phyloP scores from a whole-genome alignment of 129 eudicot species.

The Silybum marianum region DNA sequence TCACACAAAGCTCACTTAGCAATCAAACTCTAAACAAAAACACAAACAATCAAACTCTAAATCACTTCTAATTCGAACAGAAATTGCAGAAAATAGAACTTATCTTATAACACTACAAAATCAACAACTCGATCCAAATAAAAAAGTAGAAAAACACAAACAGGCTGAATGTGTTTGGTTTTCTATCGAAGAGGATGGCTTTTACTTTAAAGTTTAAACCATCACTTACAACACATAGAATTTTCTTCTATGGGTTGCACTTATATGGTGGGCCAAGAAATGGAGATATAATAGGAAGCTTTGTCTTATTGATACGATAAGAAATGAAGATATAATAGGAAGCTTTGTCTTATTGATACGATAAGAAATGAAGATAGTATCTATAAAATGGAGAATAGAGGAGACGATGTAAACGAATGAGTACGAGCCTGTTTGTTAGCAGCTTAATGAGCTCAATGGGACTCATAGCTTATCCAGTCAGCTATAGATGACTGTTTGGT shows the following conservation, averaged over 20 bases:
- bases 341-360: background rate
- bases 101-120: background rate
- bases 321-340: background rate
- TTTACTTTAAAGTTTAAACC: background rate
- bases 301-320: background rate
- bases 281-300: background rate
- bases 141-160: background rate
- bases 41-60: background rate
- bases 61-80: background rate
- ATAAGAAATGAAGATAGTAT: background rate
- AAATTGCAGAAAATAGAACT: background rate
- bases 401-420: background rate
- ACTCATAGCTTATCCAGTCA: too few relatives aligned
- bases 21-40: background rate
- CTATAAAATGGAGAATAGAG: background rate
- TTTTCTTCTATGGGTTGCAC: background rate
- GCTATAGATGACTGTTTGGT: too few relatives aligned
- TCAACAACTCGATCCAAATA: background rate
- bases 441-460: too few relatives aligned
- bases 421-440: too few relatives aligned
- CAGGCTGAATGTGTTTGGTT: background rate
- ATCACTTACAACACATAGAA: background rate
- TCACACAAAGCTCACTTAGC: background rate
- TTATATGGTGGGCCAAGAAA: background rate
- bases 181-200: background rate